A percentile compares a stretch with the other conserved stretches of the same genome.
Evolutionary conservation across 73 alveolate genomes (phyloP).

Genomic region (Blepharisma stoltei): DNA sequence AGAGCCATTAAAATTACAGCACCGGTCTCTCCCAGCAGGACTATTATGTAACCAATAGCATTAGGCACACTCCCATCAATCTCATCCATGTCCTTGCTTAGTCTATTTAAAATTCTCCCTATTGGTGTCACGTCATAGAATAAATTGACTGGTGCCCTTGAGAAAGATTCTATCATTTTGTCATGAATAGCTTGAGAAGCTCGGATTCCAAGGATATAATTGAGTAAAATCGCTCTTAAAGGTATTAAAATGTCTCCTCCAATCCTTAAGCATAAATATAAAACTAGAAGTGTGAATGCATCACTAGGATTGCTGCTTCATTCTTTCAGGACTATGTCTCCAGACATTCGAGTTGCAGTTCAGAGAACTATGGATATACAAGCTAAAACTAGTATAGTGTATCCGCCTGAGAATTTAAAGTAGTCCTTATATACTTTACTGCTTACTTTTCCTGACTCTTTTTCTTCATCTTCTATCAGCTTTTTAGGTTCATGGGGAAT

Average conservation of each 20-base stretch:
- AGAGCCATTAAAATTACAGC: not conserved
- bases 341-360: constrained; percentile 41
- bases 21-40: not conserved
- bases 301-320: constrained; percentile 28
- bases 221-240: not conserved
- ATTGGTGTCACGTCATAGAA: constrained; percentile 92
- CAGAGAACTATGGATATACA: constrained; percentile 43
- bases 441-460: constrained; percentile 42
- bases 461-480: constrained; percentile 45
- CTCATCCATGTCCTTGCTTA: constrained; percentile 70
- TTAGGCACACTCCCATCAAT: constrained; percentile 41
- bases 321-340: constrained; percentile 51
- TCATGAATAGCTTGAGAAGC: constrained; percentile 41
- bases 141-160: constrained; percentile 84
- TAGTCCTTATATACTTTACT: constrained; percentile 34
- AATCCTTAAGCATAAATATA: not conserved
- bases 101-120: constrained; percentile 86
- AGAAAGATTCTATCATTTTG: constrained; percentile 48
- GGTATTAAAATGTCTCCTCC: constrained; percentile 22
- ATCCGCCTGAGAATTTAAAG: constrained; percentile 50
- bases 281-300: not conserved
- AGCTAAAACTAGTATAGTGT: constrained; percentile 30
- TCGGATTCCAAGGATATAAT: not conserved
- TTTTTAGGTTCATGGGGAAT: constrained; percentile 32
- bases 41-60: constrained; percentile 30